These are phyloP conservation scores for Solanum appendiculatum DNA, from an alignment of 257 asterid genomes.

Conservation along the genomic window DNA sequence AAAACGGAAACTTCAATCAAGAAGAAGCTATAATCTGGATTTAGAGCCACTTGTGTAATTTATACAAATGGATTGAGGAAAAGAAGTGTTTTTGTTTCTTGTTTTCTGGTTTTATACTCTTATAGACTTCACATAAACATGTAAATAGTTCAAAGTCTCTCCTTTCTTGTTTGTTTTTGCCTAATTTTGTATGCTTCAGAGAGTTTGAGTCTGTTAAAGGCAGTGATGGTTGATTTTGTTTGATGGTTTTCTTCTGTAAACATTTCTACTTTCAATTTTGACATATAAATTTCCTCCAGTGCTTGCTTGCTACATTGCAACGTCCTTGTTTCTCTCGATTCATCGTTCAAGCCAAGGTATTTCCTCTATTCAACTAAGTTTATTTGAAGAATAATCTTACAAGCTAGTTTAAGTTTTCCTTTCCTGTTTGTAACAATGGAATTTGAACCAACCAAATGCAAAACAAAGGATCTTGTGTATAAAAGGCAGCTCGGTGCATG, in stretches of 20 bases:
- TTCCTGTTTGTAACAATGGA: not conserved
- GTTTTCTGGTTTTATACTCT: not conserved
- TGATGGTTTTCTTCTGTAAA: not conserved
- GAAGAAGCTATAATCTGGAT: not conserved
- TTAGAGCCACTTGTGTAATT: not conserved
- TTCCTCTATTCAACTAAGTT: not conserved
- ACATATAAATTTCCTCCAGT: not conserved
- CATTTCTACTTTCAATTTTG: not conserved
- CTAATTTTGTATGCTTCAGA: not conserved
- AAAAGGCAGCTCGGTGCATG: not conserved
- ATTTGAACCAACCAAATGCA: not conserved
- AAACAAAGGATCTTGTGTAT: not conserved
- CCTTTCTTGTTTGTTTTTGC: not conserved
- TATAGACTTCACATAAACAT: constrained; percentile 11
- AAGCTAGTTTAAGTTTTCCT: not conserved
- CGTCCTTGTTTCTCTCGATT: not conserved
- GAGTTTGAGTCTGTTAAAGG: not conserved
- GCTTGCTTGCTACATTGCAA: not conserved
- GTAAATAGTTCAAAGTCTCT: not conserved
- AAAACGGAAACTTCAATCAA: not conserved
- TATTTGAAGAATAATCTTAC: not conserved
- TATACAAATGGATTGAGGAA: not conserved
- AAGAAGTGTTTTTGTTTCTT: not conserved
- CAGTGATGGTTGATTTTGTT: not conserved
- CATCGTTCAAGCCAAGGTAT: not conserved